Conservation (phyloP, 1,284 basidiomycete genomes). For the Heliocybe sulcata region DNA sequence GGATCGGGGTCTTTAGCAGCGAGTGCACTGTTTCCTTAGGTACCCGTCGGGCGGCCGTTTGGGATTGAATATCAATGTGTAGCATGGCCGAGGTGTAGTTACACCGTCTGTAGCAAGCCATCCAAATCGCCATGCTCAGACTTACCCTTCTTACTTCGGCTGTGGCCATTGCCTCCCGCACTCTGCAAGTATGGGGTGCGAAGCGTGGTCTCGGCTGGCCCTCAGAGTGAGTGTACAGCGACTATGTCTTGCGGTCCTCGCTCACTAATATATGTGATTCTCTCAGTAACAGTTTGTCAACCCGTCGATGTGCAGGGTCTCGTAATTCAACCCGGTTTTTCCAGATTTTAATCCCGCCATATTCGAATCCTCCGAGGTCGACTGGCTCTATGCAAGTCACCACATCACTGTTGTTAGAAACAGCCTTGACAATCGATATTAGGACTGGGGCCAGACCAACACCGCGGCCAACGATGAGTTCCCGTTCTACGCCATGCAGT, state of each 20-base stretch:
- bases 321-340: neutral
- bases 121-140: no score
- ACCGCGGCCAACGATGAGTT: neutral
- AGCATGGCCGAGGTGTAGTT: no score
- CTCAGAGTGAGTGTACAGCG: neutral
- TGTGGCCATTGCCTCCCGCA: neutral
- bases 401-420: neutral
- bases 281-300: neutral
- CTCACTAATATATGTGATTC: neutral
- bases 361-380: neutral
- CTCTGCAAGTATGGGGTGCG: neutral
- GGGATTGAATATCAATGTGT: no score
- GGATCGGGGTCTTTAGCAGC: no score
- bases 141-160: neutral
- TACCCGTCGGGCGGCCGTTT: no score
- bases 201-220: neutral
- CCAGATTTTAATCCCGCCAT: neutral
- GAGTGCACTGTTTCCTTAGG: no score
- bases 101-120: no score
- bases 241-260: no score
- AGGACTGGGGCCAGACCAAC: constrained; percentile 1
- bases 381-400: neutral
- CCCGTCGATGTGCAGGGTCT: neutral
- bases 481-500: constrained; percentile 2
- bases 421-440: neutral